Base-by-base conservation (phyloP, 169 alveolate genomes). In the Babesia caballi region DNA sequence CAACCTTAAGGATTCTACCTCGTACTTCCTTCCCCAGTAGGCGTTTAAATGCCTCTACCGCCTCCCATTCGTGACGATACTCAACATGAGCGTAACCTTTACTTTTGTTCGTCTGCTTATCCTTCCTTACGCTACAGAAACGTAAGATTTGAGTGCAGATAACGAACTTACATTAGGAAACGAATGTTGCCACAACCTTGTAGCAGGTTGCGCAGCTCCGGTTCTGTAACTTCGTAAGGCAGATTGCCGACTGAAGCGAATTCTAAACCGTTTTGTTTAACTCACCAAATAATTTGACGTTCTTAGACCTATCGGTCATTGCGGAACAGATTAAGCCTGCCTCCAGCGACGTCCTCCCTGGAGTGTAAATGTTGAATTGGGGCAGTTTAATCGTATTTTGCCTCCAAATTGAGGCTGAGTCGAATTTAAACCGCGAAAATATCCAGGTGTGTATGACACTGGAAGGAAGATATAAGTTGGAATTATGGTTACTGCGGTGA, bases 31-130 rank as follows among this genome's bases (percentile, higher is more conserved):
- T 80, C 11, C 84, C 88, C 32, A 53, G 14, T 15, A 80, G 77
- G 8, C 80, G 51, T 46, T 80, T 80, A 35, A 80, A 61, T 27
- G 88, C 88, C 44, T 67, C 88, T 14, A 80, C 83, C 17, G 77
- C 66, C 69, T 80, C 88, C 30, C 57, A 23, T 46, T 80, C 88
- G 47, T 69, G 70, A 15, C 88, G 40, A 33, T 80, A 80, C 50
- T 80, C 88, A 23, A 80, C 57, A 41, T 80, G 85, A 3, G 84
- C 88, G 38, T 80, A 80, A 2, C 88, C 88, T 42, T 70, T 68
- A n/a, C 88, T 80, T 49, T 63, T 80, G 25, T 80, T 80, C 11
- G 88, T 80, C 21, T 69, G 78, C 38, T 33, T 38, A 35, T 80
- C 73, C 59, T 61, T 80, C 25, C 88, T 60, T 63, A 80, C 35